phyloP scores from a whole-genome alignment of 202 grass and related monocot genomes.

The Saccharum hybrid region DNA sequence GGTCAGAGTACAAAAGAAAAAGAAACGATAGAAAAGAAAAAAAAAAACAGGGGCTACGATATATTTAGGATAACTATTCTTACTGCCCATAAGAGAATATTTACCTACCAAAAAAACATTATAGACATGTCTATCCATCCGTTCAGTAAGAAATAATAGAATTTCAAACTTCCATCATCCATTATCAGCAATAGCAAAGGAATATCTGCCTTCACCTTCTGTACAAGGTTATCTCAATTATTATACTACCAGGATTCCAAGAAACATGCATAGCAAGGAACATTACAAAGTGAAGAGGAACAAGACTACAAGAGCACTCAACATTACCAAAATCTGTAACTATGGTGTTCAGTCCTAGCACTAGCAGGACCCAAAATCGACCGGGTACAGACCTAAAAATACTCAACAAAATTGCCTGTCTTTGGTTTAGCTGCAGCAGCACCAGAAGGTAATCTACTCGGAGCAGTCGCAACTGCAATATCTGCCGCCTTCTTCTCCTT shows the following conservation, averaged over 20 bases:
- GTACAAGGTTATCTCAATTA: conserved; percentile 37
- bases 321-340: conserved; percentile 12
- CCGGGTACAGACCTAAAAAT: conserved; percentile 47
- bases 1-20: not conserved
- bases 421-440: conserved; percentile 29
- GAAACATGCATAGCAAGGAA: not conserved
- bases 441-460: conserved; percentile 15
- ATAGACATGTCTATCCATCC: not conserved
- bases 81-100: not conserved
- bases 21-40: not conserved
- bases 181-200: conserved; percentile 1
- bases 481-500: conserved; percentile 51
- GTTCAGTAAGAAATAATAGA: not conserved
- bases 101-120: not conserved
- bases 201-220: not conserved
- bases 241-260: conserved; percentile 2
- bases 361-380: not conserved
- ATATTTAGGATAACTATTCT: not conserved
- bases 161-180: not conserved
- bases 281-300: not conserved
- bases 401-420: conserved; percentile 57
- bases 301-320: not conserved
- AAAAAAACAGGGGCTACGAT: not conserved
- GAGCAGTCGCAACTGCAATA: not conserved
- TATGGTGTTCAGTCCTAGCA: conserved; percentile 29